Evolutionary conservation across 1,139 yeast genomes (phyloP).

Genomic region (Debaryomycetaceae sp.): DNA sequence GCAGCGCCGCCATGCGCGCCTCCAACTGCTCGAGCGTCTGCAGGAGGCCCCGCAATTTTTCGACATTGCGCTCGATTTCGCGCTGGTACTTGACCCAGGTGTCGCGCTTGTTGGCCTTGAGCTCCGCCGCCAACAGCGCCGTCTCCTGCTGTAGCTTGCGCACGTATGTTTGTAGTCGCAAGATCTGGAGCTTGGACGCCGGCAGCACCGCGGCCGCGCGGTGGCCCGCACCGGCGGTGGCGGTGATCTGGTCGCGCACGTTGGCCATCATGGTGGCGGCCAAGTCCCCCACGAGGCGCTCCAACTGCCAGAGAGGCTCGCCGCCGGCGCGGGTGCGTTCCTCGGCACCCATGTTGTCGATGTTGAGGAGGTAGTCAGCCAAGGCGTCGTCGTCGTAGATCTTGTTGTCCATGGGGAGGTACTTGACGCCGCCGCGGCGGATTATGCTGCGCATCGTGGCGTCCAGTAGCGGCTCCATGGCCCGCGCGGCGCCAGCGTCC

Average conservation of each 20-base stretch:
- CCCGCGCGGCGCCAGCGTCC: slow-evolving; percentile 3
- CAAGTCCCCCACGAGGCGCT: slow-evolving; percentile 1
- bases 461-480: slow-evolving; percentile 6
- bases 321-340: slow-evolving; percentile 2
- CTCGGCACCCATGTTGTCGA: slow-evolving; percentile 23
- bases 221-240: not conserved
- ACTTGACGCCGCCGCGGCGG: slow-evolving; percentile 22
- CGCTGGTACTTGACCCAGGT: slow-evolving; percentile 21
- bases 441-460: slow-evolving; percentile 15
- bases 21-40: slow-evolving; percentile 25
- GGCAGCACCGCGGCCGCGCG: not conserved
- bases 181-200: slow-evolving; percentile 1
- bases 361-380: slow-evolving; percentile 28
- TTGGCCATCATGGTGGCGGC: not conserved
- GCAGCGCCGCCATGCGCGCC: slow-evolving; percentile 22
- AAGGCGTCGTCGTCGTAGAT: slow-evolving; percentile 23
- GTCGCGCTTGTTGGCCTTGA: slow-evolving; percentile 13
- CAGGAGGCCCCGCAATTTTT: slow-evolving; percentile 25
- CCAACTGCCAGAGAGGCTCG: slow-evolving; percentile 6
- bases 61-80: slow-evolving; percentile 26
- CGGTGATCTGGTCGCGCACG: not conserved
- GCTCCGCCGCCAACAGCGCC: slow-evolving; percentile 12
- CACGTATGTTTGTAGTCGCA: slow-evolving; percentile 1
- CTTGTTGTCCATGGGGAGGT: slow-evolving; percentile 13
- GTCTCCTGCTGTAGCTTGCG: slow-evolving; percentile 1